Evolutionary conservation across 768 basidiomycete genomes (phyloP).

Genomic region (Russula ochroleuca): DNA sequence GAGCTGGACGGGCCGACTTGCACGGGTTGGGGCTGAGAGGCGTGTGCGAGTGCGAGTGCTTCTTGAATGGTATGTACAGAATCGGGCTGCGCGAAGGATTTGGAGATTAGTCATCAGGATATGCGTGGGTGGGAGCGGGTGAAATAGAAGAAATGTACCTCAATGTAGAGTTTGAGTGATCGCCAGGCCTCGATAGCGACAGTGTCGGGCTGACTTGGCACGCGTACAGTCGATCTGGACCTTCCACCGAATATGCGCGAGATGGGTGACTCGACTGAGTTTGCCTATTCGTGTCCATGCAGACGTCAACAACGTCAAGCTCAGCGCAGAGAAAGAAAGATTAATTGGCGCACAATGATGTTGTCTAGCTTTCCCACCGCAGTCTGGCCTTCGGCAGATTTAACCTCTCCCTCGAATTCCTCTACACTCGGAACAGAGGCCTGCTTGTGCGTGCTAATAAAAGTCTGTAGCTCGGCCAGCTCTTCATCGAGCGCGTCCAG

Average conservation of each 20-base stretch:
- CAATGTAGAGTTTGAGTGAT: slow-evolving; percentile 82
- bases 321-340: background rate
- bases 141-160: slow-evolving; percentile 42
- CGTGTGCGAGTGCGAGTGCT: slow-evolving; percentile 64
- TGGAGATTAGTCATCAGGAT: background rate
- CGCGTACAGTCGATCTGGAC: slow-evolving; percentile 76
- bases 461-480: slow-evolving; percentile 57
- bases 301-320: slow-evolving; percentile 1
- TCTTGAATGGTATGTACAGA: slow-evolving; percentile 75
- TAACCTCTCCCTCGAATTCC: slow-evolving; percentile 38
- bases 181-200: slow-evolving; percentile 91
- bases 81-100: slow-evolving; percentile 47
- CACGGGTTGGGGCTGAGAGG: slow-evolving; percentile 76
- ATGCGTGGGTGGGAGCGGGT: too few relatives aligned
- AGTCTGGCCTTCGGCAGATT: slow-evolving; percentile 36
- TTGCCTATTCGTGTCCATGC: slow-evolving; percentile 43
- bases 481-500: slow-evolving; percentile 94
- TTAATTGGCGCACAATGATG: slow-evolving; percentile 52
- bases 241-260: slow-evolving; percentile 92
- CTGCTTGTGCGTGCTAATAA: slow-evolving; percentile 39
- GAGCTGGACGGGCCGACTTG: slow-evolving; percentile 50
- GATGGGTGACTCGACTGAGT: slow-evolving; percentile 77
- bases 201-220: slow-evolving; percentile 79
- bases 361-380: slow-evolving; percentile 88
- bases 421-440: slow-evolving; percentile 37